These are phyloP conservation scores for Hibiscus trionum DNA, from an alignment of 345 rosid species.

Conservation along the genomic window DNA sequence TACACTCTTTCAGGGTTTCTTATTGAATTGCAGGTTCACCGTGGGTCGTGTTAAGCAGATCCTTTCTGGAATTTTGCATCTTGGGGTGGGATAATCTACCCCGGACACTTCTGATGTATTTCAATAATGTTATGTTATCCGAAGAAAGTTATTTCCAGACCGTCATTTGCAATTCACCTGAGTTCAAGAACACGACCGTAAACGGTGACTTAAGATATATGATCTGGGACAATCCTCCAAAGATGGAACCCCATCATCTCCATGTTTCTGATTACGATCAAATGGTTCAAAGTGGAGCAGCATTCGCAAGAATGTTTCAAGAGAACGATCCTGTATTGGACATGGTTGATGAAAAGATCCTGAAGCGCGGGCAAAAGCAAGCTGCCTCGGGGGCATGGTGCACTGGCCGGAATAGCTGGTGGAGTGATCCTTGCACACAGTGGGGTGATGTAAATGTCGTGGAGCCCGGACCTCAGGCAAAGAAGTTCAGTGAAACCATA, in stretches of 20 bases:
- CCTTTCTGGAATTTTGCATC: slow-evolving; percentile 82
- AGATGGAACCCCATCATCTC: slow-evolving; percentile 86
- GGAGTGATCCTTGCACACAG: slow-evolving; percentile 86
- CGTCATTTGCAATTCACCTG: slow-evolving; percentile 79
- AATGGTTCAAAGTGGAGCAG: slow-evolving; percentile 83
- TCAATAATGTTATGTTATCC: slow-evolving; percentile 70
- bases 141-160: slow-evolving; percentile 94
- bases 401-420: slow-evolving; percentile 59
- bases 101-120: slow-evolving; percentile 83
- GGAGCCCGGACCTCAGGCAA: slow-evolving; percentile 74
- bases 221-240: slow-evolving; percentile 98
- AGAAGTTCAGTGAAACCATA: slow-evolving; percentile 56
- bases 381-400: slow-evolving; percentile 93
- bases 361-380: slow-evolving; percentile 52
- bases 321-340: slow-evolving; percentile 64
- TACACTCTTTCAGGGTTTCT: slow-evolving; percentile 10
- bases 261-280: slow-evolving; percentile 47
- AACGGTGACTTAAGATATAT: slow-evolving; percentile 77
- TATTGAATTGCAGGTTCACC: slow-evolving; percentile 63
- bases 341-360: slow-evolving; percentile 64
- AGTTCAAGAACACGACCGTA: slow-evolving; percentile 76
- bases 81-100: slow-evolving; percentile 98
- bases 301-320: slow-evolving; percentile 79
- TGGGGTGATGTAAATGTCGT: slow-evolving; percentile 83
- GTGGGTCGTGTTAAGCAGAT: slow-evolving; percentile 75